A percentile compares a stretch with the other conserved stretches of the same genome.
These are phyloP conservation scores for Chloropicon primus DNA, from an alignment of 139 green algal genomes.

Conservation along the genomic window DNA sequence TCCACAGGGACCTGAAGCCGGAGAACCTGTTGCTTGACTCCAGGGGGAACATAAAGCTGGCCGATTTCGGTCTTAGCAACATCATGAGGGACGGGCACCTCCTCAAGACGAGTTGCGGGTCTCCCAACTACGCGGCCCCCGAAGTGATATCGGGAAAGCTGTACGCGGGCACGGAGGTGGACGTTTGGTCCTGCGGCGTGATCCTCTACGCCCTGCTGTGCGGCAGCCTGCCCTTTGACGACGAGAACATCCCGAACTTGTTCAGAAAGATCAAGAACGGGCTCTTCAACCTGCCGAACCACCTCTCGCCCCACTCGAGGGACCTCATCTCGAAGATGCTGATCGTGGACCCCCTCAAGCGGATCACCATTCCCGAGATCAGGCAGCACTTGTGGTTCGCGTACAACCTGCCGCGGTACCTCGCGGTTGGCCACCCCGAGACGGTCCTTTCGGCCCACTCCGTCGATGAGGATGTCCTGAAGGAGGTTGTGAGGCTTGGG, in stretches of 20 bases:
- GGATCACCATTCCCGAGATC: constrained; percentile 98
- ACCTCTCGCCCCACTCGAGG: constrained; percentile 79
- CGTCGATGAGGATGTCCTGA: constrained; percentile 47
- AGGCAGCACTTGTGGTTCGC: constrained; percentile 91
- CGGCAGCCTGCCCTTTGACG: constrained; percentile 94
- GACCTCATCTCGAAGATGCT: constrained; percentile 98
- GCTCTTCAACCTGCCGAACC: constrained; percentile 90
- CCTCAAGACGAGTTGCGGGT: constrained; percentile 93
- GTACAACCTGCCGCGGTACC: constrained; percentile 84
- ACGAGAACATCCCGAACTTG: constrained; percentile 99
- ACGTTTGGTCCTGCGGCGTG: constrained; percentile 97
- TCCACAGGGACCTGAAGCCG: constrained; percentile 49
- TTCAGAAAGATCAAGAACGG: constrained; percentile 99
- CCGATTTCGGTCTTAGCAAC: constrained; percentile 94
- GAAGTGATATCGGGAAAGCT: constrained; percentile 94
- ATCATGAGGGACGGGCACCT: constrained; percentile 99
- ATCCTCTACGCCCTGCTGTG: constrained; percentile 99
- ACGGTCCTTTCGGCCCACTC: constrained; percentile 60
- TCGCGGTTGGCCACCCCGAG: constrained; percentile 49
- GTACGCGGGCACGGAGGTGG: constrained; percentile 94
- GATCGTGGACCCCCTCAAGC: constrained; percentile 95
- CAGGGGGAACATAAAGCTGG: constrained; percentile 82
- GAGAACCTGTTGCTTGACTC: constrained; percentile 96
- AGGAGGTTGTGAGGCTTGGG: constrained; percentile 66
- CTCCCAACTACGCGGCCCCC: constrained; percentile 95